phyloP scores from a whole-genome alignment of 2,329 filamentous ascomycete species.

The Trichophyton equinum region DNA sequence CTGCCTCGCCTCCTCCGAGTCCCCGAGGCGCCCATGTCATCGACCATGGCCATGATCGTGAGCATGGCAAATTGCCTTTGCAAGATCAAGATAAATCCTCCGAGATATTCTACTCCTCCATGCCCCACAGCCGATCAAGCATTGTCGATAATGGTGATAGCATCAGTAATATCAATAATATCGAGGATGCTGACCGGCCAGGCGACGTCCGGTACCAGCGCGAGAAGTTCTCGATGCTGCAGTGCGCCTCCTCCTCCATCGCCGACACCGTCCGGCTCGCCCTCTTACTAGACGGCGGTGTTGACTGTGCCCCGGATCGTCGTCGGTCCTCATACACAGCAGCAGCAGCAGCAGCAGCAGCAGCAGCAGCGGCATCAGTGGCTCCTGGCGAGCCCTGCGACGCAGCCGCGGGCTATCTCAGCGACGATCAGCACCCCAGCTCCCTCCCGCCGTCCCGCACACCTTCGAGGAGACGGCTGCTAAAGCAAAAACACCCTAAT shows the following conservation, averaged over 20 bases:
- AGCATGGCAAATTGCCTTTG: no score
- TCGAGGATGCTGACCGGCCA: slow-evolving; percentile 9
- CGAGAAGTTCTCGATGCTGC: slow-evolving; percentile 30
- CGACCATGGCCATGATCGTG: no score
- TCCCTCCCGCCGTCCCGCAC: slow-evolving; percentile 11
- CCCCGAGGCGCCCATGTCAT: slow-evolving; percentile 3
- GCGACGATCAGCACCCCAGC: slow-evolving; percentile 14
- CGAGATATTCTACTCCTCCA: slow-evolving; percentile 2
- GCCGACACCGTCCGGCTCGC: slow-evolving; percentile 28
- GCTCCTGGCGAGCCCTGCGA: not conserved
- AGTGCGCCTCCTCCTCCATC: slow-evolving; percentile 25
- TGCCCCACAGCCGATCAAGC: slow-evolving; percentile 1
- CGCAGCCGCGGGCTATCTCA: slow-evolving; percentile 1
- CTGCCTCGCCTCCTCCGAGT: slow-evolving; percentile 6
- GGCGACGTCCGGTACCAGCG: slow-evolving; percentile 25
- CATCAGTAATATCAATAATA: not conserved
- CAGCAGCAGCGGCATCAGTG: not conserved
- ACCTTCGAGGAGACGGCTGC: slow-evolving; percentile 2
- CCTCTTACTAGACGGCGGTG: slow-evolving; percentile 20
- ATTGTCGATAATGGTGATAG: not conserved
- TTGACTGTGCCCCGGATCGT: not conserved
- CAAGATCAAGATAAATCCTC: not conserved
- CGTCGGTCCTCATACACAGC: not conserved
- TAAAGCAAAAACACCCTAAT: not conserved
- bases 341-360: not conserved